phyloP scores from a whole-genome alignment of 2,329 filamentous ascomycete genomes.

The Trematosphaeria pertusa region DNA sequence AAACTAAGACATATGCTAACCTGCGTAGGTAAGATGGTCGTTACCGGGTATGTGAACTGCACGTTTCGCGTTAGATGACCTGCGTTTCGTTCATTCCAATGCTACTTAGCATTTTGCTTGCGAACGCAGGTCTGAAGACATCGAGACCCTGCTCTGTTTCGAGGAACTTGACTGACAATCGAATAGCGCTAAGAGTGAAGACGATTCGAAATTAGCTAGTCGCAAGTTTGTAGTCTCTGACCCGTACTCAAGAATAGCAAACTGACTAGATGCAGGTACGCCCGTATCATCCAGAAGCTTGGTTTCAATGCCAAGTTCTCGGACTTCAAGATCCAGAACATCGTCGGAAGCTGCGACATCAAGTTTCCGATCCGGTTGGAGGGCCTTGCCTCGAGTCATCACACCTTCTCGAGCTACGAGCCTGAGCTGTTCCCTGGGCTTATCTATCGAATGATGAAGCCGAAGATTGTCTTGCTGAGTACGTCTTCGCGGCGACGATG shows the following conservation, averaged over 20 bases:
- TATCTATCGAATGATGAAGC: conserved; percentile 99
- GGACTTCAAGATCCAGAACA: conserved; percentile 98
- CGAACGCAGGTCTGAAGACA: too few relatives aligned
- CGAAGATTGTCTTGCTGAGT: conserved; percentile 98
- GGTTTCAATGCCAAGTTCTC: conserved; percentile 99
- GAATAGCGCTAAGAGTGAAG: conserved; percentile 97
- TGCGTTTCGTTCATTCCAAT: too few relatives aligned
- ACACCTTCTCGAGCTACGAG: conserved; percentile 95
- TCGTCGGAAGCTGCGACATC: conserved; percentile 98
- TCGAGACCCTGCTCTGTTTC: too few relatives aligned
- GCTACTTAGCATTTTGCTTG: too few relatives aligned
- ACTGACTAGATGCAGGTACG: conserved; percentile 95
- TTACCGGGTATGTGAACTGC: too few relatives aligned
- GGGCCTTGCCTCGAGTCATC: conserved; percentile 93
- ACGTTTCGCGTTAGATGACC: too few relatives aligned
- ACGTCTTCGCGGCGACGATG: too few relatives aligned
- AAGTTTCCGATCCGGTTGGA: conserved; percentile 98
- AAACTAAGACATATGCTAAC: too few relatives aligned
- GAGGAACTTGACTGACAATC: too few relatives aligned
- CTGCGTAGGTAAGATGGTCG: conserved; percentile 99
- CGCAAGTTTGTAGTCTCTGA: too few relatives aligned
- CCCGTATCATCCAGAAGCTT: conserved; percentile 98
- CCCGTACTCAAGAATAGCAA: too few relatives aligned
- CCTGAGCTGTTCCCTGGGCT: conserved; percentile 98
- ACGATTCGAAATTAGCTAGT: conserved; percentile 95